phyloP scores from a whole-genome alignment of 2,329 filamentous ascomycete genomes.

The Didymella keratinophila region DNA sequence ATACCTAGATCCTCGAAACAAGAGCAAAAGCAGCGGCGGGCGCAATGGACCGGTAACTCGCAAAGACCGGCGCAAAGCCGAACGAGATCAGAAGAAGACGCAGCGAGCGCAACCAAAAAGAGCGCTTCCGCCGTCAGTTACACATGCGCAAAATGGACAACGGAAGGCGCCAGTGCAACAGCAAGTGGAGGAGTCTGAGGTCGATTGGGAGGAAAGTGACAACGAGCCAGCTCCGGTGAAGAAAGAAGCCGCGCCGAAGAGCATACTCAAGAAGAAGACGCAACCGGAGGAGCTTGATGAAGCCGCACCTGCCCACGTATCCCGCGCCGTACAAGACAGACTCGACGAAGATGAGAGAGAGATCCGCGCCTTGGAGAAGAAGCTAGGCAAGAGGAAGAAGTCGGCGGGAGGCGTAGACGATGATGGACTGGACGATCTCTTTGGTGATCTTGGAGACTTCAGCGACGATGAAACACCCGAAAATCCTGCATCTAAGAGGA shows the following conservation, averaged over 20 bases:
- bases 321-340: slow-evolving; percentile 60
- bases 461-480: slow-evolving; percentile 58
- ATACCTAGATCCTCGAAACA: slow-evolving; percentile 39
- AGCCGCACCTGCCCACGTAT: slow-evolving; percentile 38
- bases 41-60: slow-evolving; percentile 52
- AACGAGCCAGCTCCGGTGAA: slow-evolving; percentile 37
- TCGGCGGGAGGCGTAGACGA: slow-evolving; percentile 73
- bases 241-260: slow-evolving; percentile 42
- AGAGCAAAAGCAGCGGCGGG: slow-evolving; percentile 32
- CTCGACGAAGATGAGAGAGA: slow-evolving; percentile 85
- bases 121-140: slow-evolving; percentile 11
- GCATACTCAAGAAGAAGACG: slow-evolving; percentile 38
- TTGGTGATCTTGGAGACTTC: slow-evolving; percentile 67
- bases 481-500: slow-evolving; percentile 61
- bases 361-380: slow-evolving; percentile 86
- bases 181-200: slow-evolving; percentile 36
- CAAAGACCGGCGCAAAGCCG: slow-evolving; percentile 73
- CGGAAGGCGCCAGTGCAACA: slow-evolving; percentile 31
- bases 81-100: slow-evolving; percentile 68
- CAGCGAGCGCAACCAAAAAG: slow-evolving; percentile 41
- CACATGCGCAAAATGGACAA: slow-evolving; percentile 29
- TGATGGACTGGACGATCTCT: slow-evolving; percentile 81
- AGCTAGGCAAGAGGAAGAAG: slow-evolving; percentile 79
- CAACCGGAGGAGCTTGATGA: slow-evolving; percentile 18
- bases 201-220: slow-evolving; percentile 45